These are phyloP conservation scores for Penicillium longicatenatum DNA, from an alignment of 495 filamentous ascomycete genomes.

Conservation along the genomic window DNA sequence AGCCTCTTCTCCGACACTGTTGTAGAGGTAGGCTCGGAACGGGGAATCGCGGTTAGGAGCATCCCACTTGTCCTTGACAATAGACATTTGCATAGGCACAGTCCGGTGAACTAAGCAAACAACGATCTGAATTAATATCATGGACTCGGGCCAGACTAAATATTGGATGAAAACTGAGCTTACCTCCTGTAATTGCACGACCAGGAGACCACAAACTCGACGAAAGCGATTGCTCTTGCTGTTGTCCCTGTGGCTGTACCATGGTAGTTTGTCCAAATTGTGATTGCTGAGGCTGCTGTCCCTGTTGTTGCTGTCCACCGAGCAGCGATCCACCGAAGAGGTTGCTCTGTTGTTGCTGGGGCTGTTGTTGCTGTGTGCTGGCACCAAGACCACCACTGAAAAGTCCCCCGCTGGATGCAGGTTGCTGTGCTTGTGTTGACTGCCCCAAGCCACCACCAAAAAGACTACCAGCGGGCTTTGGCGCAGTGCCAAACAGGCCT, in stretches of 20 bases:
- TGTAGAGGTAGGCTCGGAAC: conserved; percentile 94
- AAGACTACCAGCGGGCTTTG: conserved; percentile 41
- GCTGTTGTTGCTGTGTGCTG: conserved; percentile 26
- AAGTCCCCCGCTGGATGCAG: conserved; percentile 28
- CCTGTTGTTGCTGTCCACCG: conserved; percentile 40
- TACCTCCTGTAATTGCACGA: conserved; percentile 49
- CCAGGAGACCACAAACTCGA: conserved; percentile 54
- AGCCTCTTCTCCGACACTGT: conserved; percentile 75
- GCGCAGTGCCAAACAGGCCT: conserved; percentile 22
- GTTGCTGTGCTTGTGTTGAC: conserved; percentile 44
- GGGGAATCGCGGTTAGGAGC: conserved; percentile 66
- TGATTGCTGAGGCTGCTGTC: conserved; percentile 38
- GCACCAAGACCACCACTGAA: conserved; percentile 28
- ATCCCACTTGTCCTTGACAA: conserved; percentile 84
- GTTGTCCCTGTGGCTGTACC: conserved; percentile 34
- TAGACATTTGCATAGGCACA: conserved; percentile 79
- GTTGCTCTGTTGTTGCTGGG: conserved; percentile 24
- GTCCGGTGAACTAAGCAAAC: conserved; percentile 63
- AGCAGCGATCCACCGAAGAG: conserved; percentile 36
- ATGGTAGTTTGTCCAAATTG: conserved; percentile 36
- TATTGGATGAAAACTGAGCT: not conserved
- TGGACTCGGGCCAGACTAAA: not conserved
- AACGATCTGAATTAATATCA: conserved; percentile 10
- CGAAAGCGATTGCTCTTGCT: conserved; percentile 41
- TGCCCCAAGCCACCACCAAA: conserved; percentile 30